phyloP scores from a whole-genome alignment of 306 rosid species.

The Malus fusca region DNA sequence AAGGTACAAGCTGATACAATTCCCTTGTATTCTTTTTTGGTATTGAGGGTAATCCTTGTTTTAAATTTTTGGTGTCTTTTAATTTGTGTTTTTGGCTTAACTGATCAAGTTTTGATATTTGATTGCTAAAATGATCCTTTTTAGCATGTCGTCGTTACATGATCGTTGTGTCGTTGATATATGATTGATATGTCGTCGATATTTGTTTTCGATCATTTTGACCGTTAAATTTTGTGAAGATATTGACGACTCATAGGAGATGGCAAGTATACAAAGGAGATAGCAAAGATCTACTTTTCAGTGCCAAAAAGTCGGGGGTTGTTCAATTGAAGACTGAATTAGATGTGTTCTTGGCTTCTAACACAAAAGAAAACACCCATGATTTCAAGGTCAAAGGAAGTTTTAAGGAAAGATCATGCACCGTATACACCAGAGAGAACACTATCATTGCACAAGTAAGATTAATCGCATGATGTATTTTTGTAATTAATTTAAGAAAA shows the following conservation, averaged over 20 bases:
- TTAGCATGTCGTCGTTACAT: too few relatives aligned
- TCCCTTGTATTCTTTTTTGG: not conserved
- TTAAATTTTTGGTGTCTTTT: not conserved
- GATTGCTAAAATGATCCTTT: too few relatives aligned
- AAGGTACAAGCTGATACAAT: conserved; percentile 16
- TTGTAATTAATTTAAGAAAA: too few relatives aligned
- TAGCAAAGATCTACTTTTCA: conserved; percentile 28
- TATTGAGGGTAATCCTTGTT: not conserved
- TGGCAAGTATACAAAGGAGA: conserved; percentile 37
- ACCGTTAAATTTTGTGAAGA: not conserved
- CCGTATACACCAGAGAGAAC: conserved; percentile 6
- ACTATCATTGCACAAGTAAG: conserved; percentile 32
- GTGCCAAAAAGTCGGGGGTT: conserved; percentile 20
- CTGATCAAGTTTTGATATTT: too few relatives aligned
- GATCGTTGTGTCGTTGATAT: too few relatives aligned
- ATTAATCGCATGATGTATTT: not conserved
- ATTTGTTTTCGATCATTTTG: too few relatives aligned
- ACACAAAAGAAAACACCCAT: conserved; percentile 10
- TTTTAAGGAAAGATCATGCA: conserved; percentile 31
- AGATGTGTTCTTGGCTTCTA: conserved; percentile 33
- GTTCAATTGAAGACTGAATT: conserved; percentile 26
- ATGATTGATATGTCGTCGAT: too few relatives aligned
- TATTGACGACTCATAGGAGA: conserved; percentile 29
- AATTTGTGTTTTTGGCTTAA: too few relatives aligned
- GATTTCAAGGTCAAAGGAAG: conserved; percentile 44